A percentile compares a stretch with the other conserved stretches of the same genome.
Evolutionary conservation across 345 rosid species (phyloP).

Genomic region (Melaleuca alternifolia): DNA sequence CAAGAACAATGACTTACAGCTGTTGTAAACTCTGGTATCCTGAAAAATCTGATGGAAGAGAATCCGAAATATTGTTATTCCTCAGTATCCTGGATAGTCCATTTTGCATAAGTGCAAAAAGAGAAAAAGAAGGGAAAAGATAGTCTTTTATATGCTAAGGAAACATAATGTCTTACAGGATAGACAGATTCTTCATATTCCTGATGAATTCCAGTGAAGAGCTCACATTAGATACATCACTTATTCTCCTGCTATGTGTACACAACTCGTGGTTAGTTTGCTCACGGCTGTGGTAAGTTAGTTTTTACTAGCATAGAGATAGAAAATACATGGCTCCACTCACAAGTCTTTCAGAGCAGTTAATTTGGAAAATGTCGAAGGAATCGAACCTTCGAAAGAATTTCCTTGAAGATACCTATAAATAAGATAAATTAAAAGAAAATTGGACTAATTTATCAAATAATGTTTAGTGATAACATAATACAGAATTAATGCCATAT

Average conservation of each 20-base stretch:
- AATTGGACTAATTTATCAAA: too few species aligned
- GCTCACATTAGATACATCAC: conserved; percentile 21
- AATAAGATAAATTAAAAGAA: background rate
- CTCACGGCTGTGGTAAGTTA: background rate
- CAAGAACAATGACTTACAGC: background rate
- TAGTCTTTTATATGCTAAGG: background rate
- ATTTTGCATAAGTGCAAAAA: background rate
- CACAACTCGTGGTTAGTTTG: background rate
- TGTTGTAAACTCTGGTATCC: conserved; percentile 9
- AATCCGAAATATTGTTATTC: conserved; percentile 26
- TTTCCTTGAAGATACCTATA: conserved; percentile 14
- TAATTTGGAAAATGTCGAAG: conserved; percentile 24
- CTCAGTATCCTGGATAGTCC: conserved; percentile 16
- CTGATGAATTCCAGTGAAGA: conserved; percentile 30
- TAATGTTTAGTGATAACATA: too few species aligned
- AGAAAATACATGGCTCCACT: conserved; percentile 4
- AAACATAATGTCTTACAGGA: conserved; percentile 23
- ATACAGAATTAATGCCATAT: too few species aligned
- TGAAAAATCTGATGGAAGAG: conserved; percentile 29
- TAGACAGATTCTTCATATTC: conserved; percentile 18
- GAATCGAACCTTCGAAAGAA: conserved; percentile 36
- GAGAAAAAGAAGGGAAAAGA: background rate
- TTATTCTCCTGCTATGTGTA: conserved; percentile 16
- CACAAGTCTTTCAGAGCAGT: conserved; percentile 16
- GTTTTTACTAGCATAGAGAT: background rate